Evolutionary conservation across 345 rosid genomes (phyloP).

Genomic region (Brassica juncea): DNA sequence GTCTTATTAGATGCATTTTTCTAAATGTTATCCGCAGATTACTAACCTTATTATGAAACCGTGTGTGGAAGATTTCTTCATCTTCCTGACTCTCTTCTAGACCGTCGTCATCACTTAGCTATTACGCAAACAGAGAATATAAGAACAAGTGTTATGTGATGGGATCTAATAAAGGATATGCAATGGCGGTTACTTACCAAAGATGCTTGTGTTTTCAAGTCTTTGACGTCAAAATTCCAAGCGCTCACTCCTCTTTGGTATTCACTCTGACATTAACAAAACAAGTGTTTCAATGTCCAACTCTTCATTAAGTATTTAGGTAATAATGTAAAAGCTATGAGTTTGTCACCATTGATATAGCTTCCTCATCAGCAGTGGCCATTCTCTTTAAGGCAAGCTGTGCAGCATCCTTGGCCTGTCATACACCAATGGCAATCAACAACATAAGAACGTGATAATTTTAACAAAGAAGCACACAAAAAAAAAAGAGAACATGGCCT

Average conservation of each 20-base stretch:
- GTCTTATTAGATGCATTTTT: neutral
- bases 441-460: neutral
- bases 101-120: slow-evolving; percentile 85
- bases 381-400: slow-evolving; percentile 90
- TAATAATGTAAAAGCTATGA: slow-evolving; percentile 12
- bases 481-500: too few relatives aligned
- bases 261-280: slow-evolving; percentile 65
- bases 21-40: neutral
- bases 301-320: slow-evolving; percentile 5
- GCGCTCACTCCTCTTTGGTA: slow-evolving; percentile 99
- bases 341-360: slow-evolving; percentile 75
- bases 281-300: slow-evolving; percentile 1
- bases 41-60: slow-evolving; percentile 35
- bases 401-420: slow-evolving; percentile 94
- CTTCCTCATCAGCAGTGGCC: slow-evolving; percentile 98
- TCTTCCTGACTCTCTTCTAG: slow-evolving; percentile 60
- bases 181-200: slow-evolving; percentile 52
- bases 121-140: slow-evolving; percentile 27
- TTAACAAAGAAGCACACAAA: slow-evolving; percentile 26
- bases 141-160: slow-evolving; percentile 6
- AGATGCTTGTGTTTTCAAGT: slow-evolving; percentile 94
- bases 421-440: slow-evolving; percentile 34
- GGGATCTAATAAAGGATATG: neutral
- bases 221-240: slow-evolving; percentile 95
- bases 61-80: slow-evolving; percentile 41